These are phyloP conservation scores for Colletotrichum cordylinicola DNA, from an alignment of 2,329 filamentous ascomycete genomes.

Conservation along the genomic window DNA sequence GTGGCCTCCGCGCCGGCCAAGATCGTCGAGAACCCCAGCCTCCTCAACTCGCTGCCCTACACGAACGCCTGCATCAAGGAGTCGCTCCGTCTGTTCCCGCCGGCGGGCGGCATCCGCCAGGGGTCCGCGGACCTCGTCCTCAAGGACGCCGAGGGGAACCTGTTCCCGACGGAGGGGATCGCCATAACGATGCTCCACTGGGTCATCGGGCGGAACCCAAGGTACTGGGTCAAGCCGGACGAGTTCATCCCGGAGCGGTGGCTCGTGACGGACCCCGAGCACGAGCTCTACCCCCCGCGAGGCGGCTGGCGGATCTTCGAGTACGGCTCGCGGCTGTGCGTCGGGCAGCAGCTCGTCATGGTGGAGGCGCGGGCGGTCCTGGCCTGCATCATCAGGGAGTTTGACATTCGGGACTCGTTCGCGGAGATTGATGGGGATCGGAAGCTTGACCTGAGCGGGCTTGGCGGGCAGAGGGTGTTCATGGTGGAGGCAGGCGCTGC, in stretches of 20 bases:
- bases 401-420: conserved; percentile 38
- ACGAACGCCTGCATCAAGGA: conserved; percentile 62
- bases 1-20: neutral
- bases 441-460: conserved; percentile 5
- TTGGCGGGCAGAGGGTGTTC: conserved; percentile 12
- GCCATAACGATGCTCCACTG: conserved; percentile 46
- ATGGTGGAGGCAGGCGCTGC: conserved; percentile 21
- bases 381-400: conserved; percentile 49
- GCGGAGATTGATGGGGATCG: conserved; percentile 12
- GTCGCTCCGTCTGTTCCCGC: conserved; percentile 57
- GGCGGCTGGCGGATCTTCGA: conserved; percentile 58
- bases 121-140: conserved; percentile 42
- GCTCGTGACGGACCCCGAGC: conserved; percentile 28
- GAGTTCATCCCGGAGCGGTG: conserved; percentile 56
- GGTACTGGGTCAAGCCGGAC: conserved; percentile 47
- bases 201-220: conserved; percentile 42
- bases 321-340: conserved; percentile 58
- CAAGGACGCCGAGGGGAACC: conserved; percentile 45
- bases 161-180: conserved; percentile 50
- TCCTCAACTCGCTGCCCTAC: conserved; percentile 58
- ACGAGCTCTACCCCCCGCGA: conserved; percentile 21
- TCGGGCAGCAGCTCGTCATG: conserved; percentile 45
- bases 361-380: conserved; percentile 51
- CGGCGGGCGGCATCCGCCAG: conserved; percentile 49
- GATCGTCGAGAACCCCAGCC: conserved; percentile 39